Percentiles rank a stretch among this genome's conserved stretches.
Evolutionary conservation across 2,329 filamentous ascomycete genomes (phyloP).

Genomic region (Pyrenochaeta sp.): DNA sequence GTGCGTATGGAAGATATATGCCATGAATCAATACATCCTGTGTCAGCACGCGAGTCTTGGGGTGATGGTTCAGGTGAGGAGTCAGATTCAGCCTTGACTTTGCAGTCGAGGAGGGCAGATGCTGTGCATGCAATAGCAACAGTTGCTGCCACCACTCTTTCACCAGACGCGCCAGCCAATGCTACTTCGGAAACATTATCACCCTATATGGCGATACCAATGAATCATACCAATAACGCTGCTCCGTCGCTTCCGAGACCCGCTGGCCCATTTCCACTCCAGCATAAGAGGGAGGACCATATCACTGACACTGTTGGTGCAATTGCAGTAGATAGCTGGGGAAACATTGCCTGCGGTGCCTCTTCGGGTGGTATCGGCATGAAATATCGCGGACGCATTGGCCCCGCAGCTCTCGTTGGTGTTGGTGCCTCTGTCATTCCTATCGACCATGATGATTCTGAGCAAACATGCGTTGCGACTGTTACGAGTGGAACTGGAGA

Average conservation of each 20-base stretch:
- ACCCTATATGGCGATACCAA: constrained; percentile 16
- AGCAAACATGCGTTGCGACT: constrained; percentile 75
- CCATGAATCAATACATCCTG: constrained; percentile 8
- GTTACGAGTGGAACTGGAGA: constrained; percentile 96
- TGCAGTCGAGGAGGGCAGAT: constrained; percentile 32
- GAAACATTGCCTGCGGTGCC: constrained; percentile 90
- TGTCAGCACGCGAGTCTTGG: constrained; percentile 30
- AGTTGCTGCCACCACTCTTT: constrained; percentile 5
- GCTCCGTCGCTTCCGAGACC: constrained; percentile 11
- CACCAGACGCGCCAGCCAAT: constrained; percentile 15
- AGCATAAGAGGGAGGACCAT: constrained; percentile 59
- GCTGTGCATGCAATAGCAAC: constrained; percentile 20
- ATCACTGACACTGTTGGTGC: constrained; percentile 95
- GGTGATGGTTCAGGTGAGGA: constrained; percentile 52
- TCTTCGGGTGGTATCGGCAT: constrained; percentile 98
- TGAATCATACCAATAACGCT: constrained; percentile 22
- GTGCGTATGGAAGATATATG: constrained; percentile 35
- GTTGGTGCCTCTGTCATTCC: constrained; percentile 92
- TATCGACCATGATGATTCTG: constrained; percentile 72
- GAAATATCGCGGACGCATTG: constrained; percentile 92
- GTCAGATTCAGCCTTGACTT: constrained; percentile 33
- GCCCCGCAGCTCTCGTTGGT: constrained; percentile 90
- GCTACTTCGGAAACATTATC: constrained; percentile 8
- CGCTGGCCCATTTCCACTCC: constrained; percentile 1
- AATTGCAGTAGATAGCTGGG: constrained; percentile 86